These are phyloP conservation scores for Microthyrium microscopicum DNA, from an alignment of 2,329 filamentous ascomycete genomes.

Conservation along the genomic window DNA sequence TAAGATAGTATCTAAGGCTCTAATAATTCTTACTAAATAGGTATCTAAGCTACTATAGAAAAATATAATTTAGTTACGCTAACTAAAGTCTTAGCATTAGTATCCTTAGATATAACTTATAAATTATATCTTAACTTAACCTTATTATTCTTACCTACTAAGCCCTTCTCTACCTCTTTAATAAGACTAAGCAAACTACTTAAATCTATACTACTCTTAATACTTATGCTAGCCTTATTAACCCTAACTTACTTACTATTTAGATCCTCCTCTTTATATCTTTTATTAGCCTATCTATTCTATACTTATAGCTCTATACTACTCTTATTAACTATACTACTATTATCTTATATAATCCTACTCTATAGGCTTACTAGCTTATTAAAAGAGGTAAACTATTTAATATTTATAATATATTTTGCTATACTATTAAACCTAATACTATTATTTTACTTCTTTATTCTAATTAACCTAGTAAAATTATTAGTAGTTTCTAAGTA, in stretches of 20 bases:
- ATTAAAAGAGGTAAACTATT: constrained; percentile 58
- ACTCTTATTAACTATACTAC: constrained; percentile 74
- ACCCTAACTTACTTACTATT: constrained; percentile 35
- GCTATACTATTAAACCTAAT: constrained; percentile 62
- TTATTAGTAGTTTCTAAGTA: constrained; percentile 57
- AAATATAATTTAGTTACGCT: too few relatives aligned
- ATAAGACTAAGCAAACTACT: constrained; percentile 45
- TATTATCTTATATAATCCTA: constrained; percentile 50
- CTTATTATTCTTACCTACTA: constrained; percentile 40
- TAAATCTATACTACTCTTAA: constrained; percentile 48
- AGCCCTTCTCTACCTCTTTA: constrained; percentile 60
- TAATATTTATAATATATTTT: constrained; percentile 73
- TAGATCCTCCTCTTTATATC: constrained; percentile 46
- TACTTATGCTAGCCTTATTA: constrained; percentile 46
- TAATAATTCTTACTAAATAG: too few relatives aligned
- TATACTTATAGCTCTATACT: constrained; percentile 66
- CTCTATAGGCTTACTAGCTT: constrained; percentile 60
- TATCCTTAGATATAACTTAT: too few relatives aligned
- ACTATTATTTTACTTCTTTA: constrained; percentile 75
- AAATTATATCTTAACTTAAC: background rate
- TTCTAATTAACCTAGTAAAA: constrained; percentile 43
- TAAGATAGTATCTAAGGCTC: too few relatives aligned
- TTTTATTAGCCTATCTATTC: constrained; percentile 56
- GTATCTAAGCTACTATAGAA: too few relatives aligned
- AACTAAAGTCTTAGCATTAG: too few relatives aligned